Base-by-base conservation (phyloP, 2,329 filamentous ascomycete genomes). In the Aspergillus tanneri region DNA sequence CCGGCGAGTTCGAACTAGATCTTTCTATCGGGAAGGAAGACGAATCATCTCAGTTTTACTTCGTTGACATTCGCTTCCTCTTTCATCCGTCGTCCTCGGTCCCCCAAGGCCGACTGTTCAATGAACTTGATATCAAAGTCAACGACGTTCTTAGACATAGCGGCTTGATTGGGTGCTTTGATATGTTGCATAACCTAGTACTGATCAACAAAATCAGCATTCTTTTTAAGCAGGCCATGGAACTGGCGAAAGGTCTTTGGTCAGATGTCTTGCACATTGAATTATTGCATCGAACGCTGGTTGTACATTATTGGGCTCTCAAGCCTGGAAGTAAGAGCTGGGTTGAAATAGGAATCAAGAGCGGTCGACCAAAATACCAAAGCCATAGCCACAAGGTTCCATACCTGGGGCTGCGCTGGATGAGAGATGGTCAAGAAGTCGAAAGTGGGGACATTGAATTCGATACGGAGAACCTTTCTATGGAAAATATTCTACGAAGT, bases 161-260 rank as follows among this genome's bases (percentile, higher is more conserved):
- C 38, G 90, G 92, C 2, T 71, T 99, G 5, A 65, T 73, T 6
- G 91, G 89, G 6, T 93, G 91, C 62, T 96, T 95, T 68, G 81
- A 87, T 47, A 88, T 91, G 55, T 74, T 97, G 2, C 91, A 97
- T 67, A 90, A 92, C 63, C 85, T 95, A 53, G 82, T 91, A 3
- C 74, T 99, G 46, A 96, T 90, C 0, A 87, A 93, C 70, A 96
- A 99, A 73, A 86, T 99, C 57, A 85, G 82, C 55, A 85, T 93
- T 56, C 79, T 96, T 37, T 83, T 82, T 58, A 83, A 84, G 53
- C 93, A 99, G 73, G 89, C 89, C 2, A 56, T 79, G 22, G 82
- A 85, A 34, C 74, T 99, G 49, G 78, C 79, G 46, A 81, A 79
- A 48, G 81, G 80, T 3, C 81, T 83, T 24, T 97, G 93, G 92